Base-by-base conservation (phyloP, 768 basidiomycete genomes). In the Trametes cinnabarina region DNA sequence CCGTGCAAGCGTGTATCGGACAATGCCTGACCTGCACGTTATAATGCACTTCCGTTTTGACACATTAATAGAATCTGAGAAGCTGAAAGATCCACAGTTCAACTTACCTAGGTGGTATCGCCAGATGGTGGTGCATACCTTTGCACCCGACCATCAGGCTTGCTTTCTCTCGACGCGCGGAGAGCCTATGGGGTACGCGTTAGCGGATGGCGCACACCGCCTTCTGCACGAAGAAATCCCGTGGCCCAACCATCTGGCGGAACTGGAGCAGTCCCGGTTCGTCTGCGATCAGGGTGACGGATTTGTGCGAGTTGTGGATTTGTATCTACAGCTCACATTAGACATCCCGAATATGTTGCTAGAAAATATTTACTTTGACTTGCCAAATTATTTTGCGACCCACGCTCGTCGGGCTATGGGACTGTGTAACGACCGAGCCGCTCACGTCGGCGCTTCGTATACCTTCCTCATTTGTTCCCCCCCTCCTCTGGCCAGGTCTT, bases 21-120 rank as follows among this genome's bases (percentile, higher is more conserved):
- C 44, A 1, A 10, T 26, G 10, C 34, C 23, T 1, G 19, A 17
- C 3, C 34, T 57, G 17, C 56, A 57, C 14, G 56, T 57, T 7
- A 28, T 57, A 0, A 57, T 51, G 56, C 56, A 57, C 34, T 57
- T 19, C 11, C 49, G 43, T 0, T 57, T 57, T 46, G 56, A 57
- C n/a, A 40, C 26, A 5, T 23, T 57, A 15, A 9, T 57, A 4
- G 56, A 57, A 34, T 23, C 42, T 14, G 6, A 8, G 4, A n/a
- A 12, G 0, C 19, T 58, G 35, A 28, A 35, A 9, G 26, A 58
- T n/a, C 57, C 44, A 0, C 3, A 11, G 11, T 58, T 58, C 40
- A 44, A 58, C 44, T 39, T 58, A n/a, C 50, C 50, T 1, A 25
- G 37, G 17, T 58, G 43, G 42, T 52, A 51, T 32, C 37, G 57